Percentiles rank a stretch among this genome's conserved stretches.
Evolutionary conservation across 257 asterid species (phyloP).

Genomic region (Jacaranda mimosifolia): DNA sequence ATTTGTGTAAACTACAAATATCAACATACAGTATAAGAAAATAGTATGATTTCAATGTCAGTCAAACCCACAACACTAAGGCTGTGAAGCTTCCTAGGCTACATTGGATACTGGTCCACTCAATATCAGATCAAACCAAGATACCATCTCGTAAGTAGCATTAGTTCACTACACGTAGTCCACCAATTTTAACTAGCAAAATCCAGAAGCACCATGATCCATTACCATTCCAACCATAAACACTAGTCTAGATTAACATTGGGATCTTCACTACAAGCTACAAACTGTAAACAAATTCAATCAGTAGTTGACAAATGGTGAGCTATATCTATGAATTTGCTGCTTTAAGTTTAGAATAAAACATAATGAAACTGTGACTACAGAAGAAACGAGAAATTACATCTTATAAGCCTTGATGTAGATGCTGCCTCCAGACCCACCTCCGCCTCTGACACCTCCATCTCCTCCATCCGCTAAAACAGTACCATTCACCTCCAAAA

Average conservation of each 20-base stretch:
- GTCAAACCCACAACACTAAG: not conserved
- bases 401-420: not conserved
- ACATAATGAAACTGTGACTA: not conserved
- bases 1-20: slow-evolving; percentile 2
- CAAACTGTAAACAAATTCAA: not conserved
- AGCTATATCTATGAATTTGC: no score
- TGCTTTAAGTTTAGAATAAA: no score
- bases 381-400: not conserved
- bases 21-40: not conserved
- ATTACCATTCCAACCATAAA: slow-evolving; percentile 3
- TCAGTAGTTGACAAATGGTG: not conserved
- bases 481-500: not conserved
- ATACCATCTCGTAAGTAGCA: not conserved
- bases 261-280: not conserved
- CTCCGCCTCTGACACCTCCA: not conserved
- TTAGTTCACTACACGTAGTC: not conserved
- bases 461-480: not conserved
- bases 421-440: not conserved
- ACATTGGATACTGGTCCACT: not conserved
- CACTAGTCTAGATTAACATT: not conserved
- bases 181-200: not conserved
- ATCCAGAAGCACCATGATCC: slow-evolving; percentile 12
- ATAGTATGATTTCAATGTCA: slow-evolving; percentile 4
- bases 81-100: not conserved
- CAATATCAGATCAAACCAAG: slow-evolving; percentile 11